Percentiles rank a stretch among this genome's conserved stretches.
Conservation (phyloP, 257 asterid species). For the Gentiana dahurica region DNA sequence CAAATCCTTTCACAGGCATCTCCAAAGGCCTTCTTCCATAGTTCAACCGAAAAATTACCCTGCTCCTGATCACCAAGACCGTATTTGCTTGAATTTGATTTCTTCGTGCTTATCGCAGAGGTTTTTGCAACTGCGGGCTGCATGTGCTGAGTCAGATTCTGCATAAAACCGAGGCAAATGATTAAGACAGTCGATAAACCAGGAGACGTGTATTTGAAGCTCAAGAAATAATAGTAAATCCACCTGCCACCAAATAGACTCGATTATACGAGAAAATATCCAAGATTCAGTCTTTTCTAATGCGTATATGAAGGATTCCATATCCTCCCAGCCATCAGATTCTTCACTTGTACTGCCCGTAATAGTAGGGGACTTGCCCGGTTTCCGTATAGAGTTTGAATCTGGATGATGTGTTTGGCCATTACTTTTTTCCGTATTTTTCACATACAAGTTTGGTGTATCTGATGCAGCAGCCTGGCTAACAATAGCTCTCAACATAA, state of each 20-base stretch:
- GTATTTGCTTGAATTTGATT: slow-evolving; percentile 32
- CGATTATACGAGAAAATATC: slow-evolving; percentile 77
- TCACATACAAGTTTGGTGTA: slow-evolving; percentile 20
- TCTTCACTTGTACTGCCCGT: slow-evolving; percentile 16
- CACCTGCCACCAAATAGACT: slow-evolving; percentile 99
- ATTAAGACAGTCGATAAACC: slow-evolving; percentile 1
- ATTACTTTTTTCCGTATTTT: slow-evolving; percentile 10
- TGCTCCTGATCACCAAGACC: slow-evolving; percentile 51
- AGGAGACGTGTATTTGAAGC: slow-evolving; percentile 3
- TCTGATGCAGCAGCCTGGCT: slow-evolving; percentile 50
- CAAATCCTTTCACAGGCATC: slow-evolving; percentile 96
- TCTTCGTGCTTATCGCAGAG: slow-evolving; percentile 29
- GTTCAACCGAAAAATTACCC: slow-evolving; percentile 60
- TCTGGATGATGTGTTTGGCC: slow-evolving; percentile 7
- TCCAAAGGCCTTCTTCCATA: slow-evolving; percentile 89
- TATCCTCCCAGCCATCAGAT: slow-evolving; percentile 49
- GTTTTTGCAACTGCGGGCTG: slow-evolving; percentile 51
- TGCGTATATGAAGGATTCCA: slow-evolving; percentile 50
- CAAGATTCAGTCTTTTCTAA: slow-evolving; percentile 83
- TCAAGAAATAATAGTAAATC: slow-evolving; percentile 9
- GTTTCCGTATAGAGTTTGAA: slow-evolving; percentile 12
- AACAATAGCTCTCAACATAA: slow-evolving; percentile 78
- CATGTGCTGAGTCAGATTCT: slow-evolving; percentile 95
- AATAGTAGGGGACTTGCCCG: slow-evolving; percentile 4
- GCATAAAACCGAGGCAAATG: slow-evolving; percentile 17